Evolutionary conservation across 78 protist genomes (phyloP), one percentile per base, ranked within the genome.

Genomic region (Tieghemostelium lacteum): DNA sequence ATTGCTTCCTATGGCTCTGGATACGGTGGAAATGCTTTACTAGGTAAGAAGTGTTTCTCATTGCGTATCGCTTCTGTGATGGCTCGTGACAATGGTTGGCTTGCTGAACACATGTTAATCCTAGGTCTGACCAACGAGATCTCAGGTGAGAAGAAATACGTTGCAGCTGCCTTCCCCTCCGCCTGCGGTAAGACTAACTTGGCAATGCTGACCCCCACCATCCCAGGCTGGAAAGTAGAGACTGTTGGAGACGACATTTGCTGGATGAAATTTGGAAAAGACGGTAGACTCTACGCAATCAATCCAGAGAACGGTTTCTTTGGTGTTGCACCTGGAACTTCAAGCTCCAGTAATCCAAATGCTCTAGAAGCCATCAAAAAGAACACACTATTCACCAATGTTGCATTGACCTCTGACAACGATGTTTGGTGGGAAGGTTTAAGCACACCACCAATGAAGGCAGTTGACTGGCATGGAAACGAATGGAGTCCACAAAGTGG

Each of bases 131-230:
- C 96, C 28, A 74, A 83, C 54, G 96, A 97, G 10, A n/a, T n/a
- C n/a, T 45, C 57, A 28, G 92, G 86, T 72, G 86, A 91, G 63
- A 93, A 87, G 71, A 57, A 54, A 42, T 92, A 95, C 75, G 50
- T 97, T 20, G 96, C 97, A 1, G 99, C 97, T 0, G 98, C 97
- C 31, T 98, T 95, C 93, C 99, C 99, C 49, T 73, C 94, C 0
- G 98, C 98, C 19, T 98, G 99, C 87, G 99, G 99, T 58, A 98
- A 98, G 88, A 98, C 99, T 7, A 94, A 94, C 76, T 62, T 94
- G 19, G 99, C 99, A 39, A 97, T 97, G 98, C 14, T 95, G 50
- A 17, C 39, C 6, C 67, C 93, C 24, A 39, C 76, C 26, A 28
- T 95, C 7, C 83, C 96, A 33, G 98, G 96, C 26, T 95, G 96